Base-by-base conservation (phyloP, 192 early-diverging fungal genomes). In the Haplosporangium gracile region DNA sequence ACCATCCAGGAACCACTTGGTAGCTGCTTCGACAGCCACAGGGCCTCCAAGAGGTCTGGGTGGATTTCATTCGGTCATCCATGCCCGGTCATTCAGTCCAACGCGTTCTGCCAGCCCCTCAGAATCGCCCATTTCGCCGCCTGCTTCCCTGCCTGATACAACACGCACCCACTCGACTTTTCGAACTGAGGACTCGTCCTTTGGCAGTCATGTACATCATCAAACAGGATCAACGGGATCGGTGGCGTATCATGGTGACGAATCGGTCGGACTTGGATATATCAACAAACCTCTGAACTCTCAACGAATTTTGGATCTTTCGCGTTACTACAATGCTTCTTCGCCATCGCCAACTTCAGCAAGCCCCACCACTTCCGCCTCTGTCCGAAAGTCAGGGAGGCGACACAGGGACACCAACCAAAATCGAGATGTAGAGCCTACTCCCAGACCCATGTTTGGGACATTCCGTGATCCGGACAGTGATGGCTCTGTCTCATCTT, bases 61-160 rank as follows among this genome's bases (percentile, higher is more conserved):
- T 8, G 34, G 45, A 26, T 51, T 80, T 68, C 57, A 68, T 20
- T 40, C 57, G 4, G 42, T 63, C 9, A 63, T 57, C 60, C 73
- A 70, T 45, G 74, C 43, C 20, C 68, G 68, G 13, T 63, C 80
- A 24, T 82, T 82, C 42, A 82, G 80, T 24, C 80, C 80, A 45
- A 39, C 74, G 24, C 73, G 47, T 5, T 40, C 65, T 1, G 7
- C 7, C 40, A 70, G 34, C 15, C 72, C 80, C 40, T 20, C 71
- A n/a, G 15, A 10, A 2, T 63, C 78, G 43, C 69, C 72, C 36
- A 22, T 60, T 18, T 29, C 47, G 29, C 60, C 60, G 32, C 60
- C 60, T 15, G 2, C 60, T 65, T 65, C 60, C 13, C 26, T 65
- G 26, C 60, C 29, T 65, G 60, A 65, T 24, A 65, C 29, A 7